A percentile compares a stretch with the other conserved stretches of the same genome.
These are phyloP conservation scores for Syncephalastrum racemosum DNA, from an alignment of 371 early-diverging fungal species.

Conservation along the genomic window DNA sequence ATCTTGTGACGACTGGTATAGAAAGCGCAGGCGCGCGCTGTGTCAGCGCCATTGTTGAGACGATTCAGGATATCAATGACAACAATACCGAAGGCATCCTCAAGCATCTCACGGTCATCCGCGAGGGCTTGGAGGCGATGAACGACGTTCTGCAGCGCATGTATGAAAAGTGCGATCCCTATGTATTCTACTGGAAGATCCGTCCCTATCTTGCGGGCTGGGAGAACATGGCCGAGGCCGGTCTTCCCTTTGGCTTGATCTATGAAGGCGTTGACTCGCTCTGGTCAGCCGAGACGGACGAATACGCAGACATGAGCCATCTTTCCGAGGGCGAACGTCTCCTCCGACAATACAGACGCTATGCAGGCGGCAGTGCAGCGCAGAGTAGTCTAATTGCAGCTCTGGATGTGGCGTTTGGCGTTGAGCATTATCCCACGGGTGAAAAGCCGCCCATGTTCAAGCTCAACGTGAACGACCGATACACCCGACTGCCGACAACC, in stretches of 20 bases:
- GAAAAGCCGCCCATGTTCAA: conserved; percentile 32
- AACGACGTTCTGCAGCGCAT: conserved; percentile 74
- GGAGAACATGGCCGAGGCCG: conserved; percentile 87
- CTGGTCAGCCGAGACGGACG: conserved; percentile 48
- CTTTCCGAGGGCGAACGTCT: conserved; percentile 58
- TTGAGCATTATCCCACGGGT: conserved; percentile 86
- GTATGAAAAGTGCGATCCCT: conserved; percentile 94
- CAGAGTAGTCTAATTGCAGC: conserved; percentile 93
- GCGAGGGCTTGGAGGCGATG: conserved; percentile 58
- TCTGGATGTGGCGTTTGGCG: conserved; percentile 87
- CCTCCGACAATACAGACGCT: conserved; percentile 63
- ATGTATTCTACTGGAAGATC: conserved; percentile 94
- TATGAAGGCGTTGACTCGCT: conserved; percentile 83
- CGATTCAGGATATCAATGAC: conserved; percentile 57
- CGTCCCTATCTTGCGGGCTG: conserved; percentile 93
- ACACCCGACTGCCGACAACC: conserved; percentile 33
- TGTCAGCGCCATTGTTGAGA: conserved; percentile 59
- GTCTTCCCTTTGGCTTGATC: conserved; percentile 83
- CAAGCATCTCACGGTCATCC: conserved; percentile 56
- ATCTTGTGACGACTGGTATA: conserved; percentile 87
- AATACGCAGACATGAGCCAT: conserved; percentile 56
- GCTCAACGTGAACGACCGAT: conserved; percentile 26
- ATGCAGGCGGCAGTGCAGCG: conserved; percentile 95
- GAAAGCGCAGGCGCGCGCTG: conserved; percentile 88
- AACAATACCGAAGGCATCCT: conserved; percentile 51